These are phyloP conservation scores for Delphinella strobiligena DNA, from an alignment of 2,329 filamentous ascomycete genomes.

Conservation along the genomic window DNA sequence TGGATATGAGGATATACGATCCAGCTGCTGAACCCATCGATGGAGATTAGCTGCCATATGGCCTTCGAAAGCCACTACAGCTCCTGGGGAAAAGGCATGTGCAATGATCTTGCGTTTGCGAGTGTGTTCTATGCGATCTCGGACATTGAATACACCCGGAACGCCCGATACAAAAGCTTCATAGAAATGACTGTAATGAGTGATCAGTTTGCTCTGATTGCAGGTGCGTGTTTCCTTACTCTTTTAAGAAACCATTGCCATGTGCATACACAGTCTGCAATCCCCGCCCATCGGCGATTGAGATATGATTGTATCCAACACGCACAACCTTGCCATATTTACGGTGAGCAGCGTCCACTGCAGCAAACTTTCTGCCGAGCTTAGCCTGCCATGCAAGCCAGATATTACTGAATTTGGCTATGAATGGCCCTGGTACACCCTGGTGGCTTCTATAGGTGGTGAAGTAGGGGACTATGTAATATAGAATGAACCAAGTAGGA, in stretches of 20 bases:
- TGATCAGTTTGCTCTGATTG: no score
- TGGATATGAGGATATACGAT: conserved; percentile 11
- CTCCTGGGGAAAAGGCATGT: conserved; percentile 22
- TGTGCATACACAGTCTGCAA: conserved; percentile 17
- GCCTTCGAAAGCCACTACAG: conserved; percentile 21
- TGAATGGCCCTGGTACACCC: conserved; percentile 12
- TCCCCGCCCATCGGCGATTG: conserved; percentile 14
- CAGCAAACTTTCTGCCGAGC: conserved; percentile 13
- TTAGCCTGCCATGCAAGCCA: conserved; percentile 13
- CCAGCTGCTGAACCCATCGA: conserved; percentile 13
- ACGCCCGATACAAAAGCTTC: conserved; percentile 23
- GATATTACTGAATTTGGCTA: conserved; percentile 14
- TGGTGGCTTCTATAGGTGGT: conserved; percentile 12
- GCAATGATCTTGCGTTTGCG: conserved; percentile 24
- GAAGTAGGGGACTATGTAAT: conserved; percentile 14
- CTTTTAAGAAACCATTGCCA: conserved; percentile 24
- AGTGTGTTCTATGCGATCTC: conserved; percentile 22
- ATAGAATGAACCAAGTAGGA: conserved; percentile 6
- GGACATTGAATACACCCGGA: conserved; percentile 23
- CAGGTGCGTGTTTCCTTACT: conserved; percentile 11
- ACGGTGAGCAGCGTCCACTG: conserved; percentile 11
- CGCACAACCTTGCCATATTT: conserved; percentile 3
- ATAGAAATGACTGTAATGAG: conserved; percentile 14
- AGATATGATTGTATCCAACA: conserved; percentile 10
- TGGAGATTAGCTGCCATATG: conserved; percentile 19